Evolutionary conservation across 2,329 filamentous ascomycete genomes (phyloP).

Genomic region (Emericellopsis cladophorae): DNA sequence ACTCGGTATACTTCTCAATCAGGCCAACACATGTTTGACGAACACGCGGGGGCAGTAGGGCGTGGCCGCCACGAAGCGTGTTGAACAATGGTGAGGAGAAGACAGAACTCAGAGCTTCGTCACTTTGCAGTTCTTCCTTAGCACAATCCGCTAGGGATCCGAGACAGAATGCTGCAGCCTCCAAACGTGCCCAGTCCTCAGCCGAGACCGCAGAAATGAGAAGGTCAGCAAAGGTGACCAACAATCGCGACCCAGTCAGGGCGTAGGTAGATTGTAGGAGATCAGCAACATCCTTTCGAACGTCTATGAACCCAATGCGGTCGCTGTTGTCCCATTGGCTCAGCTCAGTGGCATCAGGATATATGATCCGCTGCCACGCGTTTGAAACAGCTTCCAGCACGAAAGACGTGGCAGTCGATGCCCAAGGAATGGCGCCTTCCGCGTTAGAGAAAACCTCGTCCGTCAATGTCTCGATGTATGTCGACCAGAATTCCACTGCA

Average conservation of each 20-base stretch:
- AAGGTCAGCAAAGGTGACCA: conserved; percentile 44
- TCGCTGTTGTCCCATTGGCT: conserved; percentile 59
- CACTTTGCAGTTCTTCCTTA: conserved; percentile 41
- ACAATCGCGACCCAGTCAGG: conserved; percentile 40
- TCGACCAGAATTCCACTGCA: conserved; percentile 71
- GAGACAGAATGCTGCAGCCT: conserved; percentile 50
- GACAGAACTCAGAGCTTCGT: conserved; percentile 45
- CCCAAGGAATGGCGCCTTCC: conserved; percentile 36
- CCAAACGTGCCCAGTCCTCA: conserved; percentile 44
- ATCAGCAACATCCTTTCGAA: conserved; percentile 68
- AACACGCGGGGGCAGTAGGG: conserved; percentile 45
- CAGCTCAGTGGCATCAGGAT: conserved; percentile 45
- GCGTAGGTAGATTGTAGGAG: conserved; percentile 61
- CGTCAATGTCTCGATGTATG: conserved; percentile 56
- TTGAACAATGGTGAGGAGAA: conserved; percentile 48
- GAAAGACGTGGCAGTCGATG: conserved; percentile 41
- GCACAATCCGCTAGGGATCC: conserved; percentile 55
- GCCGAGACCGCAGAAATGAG: conserved; percentile 34
- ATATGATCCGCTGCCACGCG: conserved; percentile 57
- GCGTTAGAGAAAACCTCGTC: conserved; percentile 43
- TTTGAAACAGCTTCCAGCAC: conserved; percentile 53
- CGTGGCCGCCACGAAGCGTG: conserved; percentile 35
- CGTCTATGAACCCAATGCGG: conserved; percentile 54
- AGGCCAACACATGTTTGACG: conserved; percentile 57
- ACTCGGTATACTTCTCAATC: conserved; percentile 62